These are phyloP conservation scores for Aspergillus sclerotiicarbonarius DNA, from an alignment of 495 filamentous ascomycete species.

Conservation along the genomic window DNA sequence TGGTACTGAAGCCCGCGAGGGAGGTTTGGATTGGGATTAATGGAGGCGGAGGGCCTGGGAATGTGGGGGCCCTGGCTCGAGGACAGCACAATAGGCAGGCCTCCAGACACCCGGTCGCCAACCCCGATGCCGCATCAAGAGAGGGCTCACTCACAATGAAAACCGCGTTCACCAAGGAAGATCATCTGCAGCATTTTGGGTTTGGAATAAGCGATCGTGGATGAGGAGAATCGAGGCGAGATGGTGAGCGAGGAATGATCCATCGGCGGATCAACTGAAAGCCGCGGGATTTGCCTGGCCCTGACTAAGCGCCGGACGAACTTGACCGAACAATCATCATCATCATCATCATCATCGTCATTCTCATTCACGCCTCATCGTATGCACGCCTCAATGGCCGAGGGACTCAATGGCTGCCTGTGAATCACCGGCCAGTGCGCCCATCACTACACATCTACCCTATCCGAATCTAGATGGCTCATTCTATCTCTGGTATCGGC, in stretches of 20 bases:
- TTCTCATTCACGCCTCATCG: too few relatives aligned
- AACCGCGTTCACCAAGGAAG: constrained; percentile 26
- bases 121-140: not conserved
- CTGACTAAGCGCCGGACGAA: constrained; percentile 26
- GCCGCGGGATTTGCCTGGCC: constrained; percentile 10
- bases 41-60: constrained; percentile 31
- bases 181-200: constrained; percentile 46
- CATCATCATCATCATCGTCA: too few relatives aligned
- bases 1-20: constrained; percentile 28
- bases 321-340: not conserved
- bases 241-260: constrained; percentile 6
- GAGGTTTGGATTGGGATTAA: constrained; percentile 29
- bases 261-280: constrained; percentile 22
- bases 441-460: not conserved
- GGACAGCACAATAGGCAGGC: constrained; percentile 10
- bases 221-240: constrained; percentile 5
- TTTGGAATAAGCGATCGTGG: constrained; percentile 5
- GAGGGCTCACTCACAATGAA: constrained; percentile 34
- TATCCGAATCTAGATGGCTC: not conserved
- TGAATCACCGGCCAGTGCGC: not conserved
- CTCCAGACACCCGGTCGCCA: constrained; percentile 5
- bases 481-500: not conserved
- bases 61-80: constrained; percentile 37
- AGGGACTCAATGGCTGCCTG: not conserved
- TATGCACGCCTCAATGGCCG: not conserved